Base-by-base conservation (phyloP, 805 yeast genomes). In the Ogataea sp. region DNA sequence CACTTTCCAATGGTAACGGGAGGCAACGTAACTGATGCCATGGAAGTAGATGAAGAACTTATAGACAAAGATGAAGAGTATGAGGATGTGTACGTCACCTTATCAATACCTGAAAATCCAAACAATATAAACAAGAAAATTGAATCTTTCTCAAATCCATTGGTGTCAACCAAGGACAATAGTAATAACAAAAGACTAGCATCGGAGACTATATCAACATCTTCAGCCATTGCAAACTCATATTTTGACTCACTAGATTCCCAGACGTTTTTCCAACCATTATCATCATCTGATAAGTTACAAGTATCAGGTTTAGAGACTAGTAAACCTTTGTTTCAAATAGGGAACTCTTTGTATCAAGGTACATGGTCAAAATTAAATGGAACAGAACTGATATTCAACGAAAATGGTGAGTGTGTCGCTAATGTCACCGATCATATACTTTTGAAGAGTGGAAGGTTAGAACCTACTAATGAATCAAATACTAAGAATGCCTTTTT, bases 321-420 rank as follows among this genome's bases (percentile, higher is more conserved):
- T 11, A 65, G 67, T 17, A 59, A 61, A 25, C 88, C 89, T 5
- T 52, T 79, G 17, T 66, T 80, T 33, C 76, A 73, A 48, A 61
- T 78, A 13, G 80, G 81, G 31, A 70, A 71, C 38, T 66, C 71
- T 29, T 59, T 85, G 4, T 86, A 77, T 55, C 75, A 78, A 56
- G 93, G 95, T 2, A 62, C 67, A 18, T 89, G 97, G 96, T 68
- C 71, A 32, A 73, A 73, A 39, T 59, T 86, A 3, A 80, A 85
- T 1, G 97, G 97, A 0, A 83, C 94, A 0, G 96, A 62, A 38
- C 37, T 62, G 32, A 56, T 61, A 1, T 59, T 61, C 44, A 55
- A 62, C 39, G 67, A 62, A 36, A 54, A 52, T 38, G 67, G 65
- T 2, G 57, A 59, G 21, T 55, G 48, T 26, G 39, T 62, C 4